Base-by-base conservation (phyloP, 345 rosid genomes). In the Hypericum perforatum region DNA sequence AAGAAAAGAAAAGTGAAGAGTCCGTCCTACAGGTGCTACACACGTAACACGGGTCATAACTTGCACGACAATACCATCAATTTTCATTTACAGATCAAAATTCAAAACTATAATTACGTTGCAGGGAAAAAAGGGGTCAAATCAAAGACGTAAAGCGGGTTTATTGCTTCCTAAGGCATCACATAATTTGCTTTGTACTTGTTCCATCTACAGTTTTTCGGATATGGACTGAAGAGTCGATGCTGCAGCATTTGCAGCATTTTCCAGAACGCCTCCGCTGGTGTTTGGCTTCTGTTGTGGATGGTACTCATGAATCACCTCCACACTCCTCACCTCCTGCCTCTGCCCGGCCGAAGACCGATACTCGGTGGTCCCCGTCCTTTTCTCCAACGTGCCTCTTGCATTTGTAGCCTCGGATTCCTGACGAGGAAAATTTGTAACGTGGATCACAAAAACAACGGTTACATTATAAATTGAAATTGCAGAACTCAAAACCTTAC, bases 161-260 rank as follows among this genome's bases (percentile, higher is more conserved):
- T n/a, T n/a, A n/a, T n/a, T n/a, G n/a, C n/a, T n/a, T n/a, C n/a
- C n/a, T n/a, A n/a, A n/a, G 32, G 32, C 32, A 22, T 22, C 32
- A 22, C 32, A 22, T 1, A 22, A 22, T 22, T 22, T 1, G 32
- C 4, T 22, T 22, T 4, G 32, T 22, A 22, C 32, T 22, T 22
- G 32, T 22, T 1, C 32, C 32, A 22, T 22, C 32, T 22, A 22
- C 4, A 1, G 32, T 22, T 22, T 22, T 4, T 4, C 32, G 32
- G 32, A 1, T 22, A 22, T 22, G 32, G 84, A 73, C 52, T 81
- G 63, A 55, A 86, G 75, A 55, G 82, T 64, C 14, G 71, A 54
- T 7, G 71, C 74, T 3, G 64, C 82, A 4, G 88, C 76, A 0
- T 76, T 85, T 7, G 89, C 89, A 3, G 97, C 94, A 16, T 59